Evolutionary conservation across 192 early-diverging fungal species (phyloP), one percentile per base, ranked within the genome.

Genomic region (Physocladia obscura): DNA sequence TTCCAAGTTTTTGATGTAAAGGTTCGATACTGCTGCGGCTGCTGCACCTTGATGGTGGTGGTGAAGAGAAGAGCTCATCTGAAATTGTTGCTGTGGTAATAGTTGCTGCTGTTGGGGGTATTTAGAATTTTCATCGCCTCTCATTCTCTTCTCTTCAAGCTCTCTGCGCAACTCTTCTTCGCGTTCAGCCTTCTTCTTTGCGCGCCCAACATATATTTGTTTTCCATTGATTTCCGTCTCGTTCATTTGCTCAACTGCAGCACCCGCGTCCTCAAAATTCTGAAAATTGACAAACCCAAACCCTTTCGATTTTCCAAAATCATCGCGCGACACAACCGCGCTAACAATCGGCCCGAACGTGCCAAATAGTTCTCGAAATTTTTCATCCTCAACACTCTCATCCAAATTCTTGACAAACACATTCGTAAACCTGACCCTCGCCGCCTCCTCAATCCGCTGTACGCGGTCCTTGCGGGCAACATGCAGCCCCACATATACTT

Each of bases 1-100:
- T 69, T 98, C 97, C 73, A 99, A 86, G 89, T 98, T 98, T 87
- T 98, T 97, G 82, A 99, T 85, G 79, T 98, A 98, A n/a, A n/a
- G n/a, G n/a, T n/a, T n/a, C n/a, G n/a, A n/a, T n/a, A n/a, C n/a
- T n/a, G n/a, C n/a, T n/a, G n/a, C n/a, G n/a, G n/a, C n/a, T n/a
- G n/a, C n/a, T n/a, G n/a, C n/a, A n/a, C n/a, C n/a, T n/a, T n/a
- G n/a, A n/a, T n/a, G n/a, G n/a, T n/a, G n/a, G n/a, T n/a, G n/a
- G n/a, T n/a, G n/a, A n/a, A n/a, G n/a, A n/a, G n/a, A n/a, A n/a
- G n/a, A n/a, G n/a, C n/a, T n/a, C n/a, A n/a, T n/a, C n/a, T n/a
- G n/a, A n/a, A n/a, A n/a, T n/a, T n/a, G n/a, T n/a, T n/a, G n/a
- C n/a, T n/a, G n/a, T n/a, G n/a, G n/a, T n/a, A n/a, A n/a, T n/a